Evolutionary conservation across 306 rosid genomes (phyloP), one percentile per base, ranked within the genome.

Genomic region (Cyamopsis tetragonoloba): DNA sequence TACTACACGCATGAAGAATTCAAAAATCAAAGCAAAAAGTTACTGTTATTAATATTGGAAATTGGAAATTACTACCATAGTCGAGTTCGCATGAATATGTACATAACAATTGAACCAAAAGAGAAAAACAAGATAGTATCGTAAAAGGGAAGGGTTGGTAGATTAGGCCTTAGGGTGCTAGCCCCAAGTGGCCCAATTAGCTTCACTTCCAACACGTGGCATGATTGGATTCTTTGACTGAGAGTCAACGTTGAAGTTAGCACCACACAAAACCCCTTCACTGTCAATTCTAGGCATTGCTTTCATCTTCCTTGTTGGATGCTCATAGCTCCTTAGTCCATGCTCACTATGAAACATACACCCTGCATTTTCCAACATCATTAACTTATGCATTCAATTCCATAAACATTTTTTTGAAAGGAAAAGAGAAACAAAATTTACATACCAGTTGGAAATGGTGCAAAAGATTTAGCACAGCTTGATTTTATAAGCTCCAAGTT

Each of bases 121-220:
- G 0, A 35, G 2, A 4, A 11, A 27, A 62, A 19, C 61, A 6
- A 43, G 19, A 50, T 19, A n/a, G n/a, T n/a, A 18, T 11, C 46
- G 51, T 22, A 30, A 67, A 37, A 65, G 70, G 38, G 13, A n/a
- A n/a, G n/a, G n/a, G n/a, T n/a, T n/a, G n/a, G n/a, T n/a, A 60
- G 37, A 7, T 17, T 58, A 42, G 62, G n/a, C n/a, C 43, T 26
- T 65, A 23, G 79, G 44, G 7, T 74, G 3, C 10, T 73, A 66
- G 13, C 88, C 88, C 95, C 97, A 90, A 10, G 75, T 22, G 9
- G 95, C 82, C 95, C 99, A 90, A 68, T 93, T 88, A 59, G 99
- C 97, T 77, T 88, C 99, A 61, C 99, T 93, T 0, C 99, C 99
- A 7, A 93, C 99, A 77, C 99, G 97, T 6, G 99, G 96, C 95